Evolutionary conservation across 169 alveolate genomes (phyloP).

Genomic region (Cryptosporidium tyzzeri): DNA sequence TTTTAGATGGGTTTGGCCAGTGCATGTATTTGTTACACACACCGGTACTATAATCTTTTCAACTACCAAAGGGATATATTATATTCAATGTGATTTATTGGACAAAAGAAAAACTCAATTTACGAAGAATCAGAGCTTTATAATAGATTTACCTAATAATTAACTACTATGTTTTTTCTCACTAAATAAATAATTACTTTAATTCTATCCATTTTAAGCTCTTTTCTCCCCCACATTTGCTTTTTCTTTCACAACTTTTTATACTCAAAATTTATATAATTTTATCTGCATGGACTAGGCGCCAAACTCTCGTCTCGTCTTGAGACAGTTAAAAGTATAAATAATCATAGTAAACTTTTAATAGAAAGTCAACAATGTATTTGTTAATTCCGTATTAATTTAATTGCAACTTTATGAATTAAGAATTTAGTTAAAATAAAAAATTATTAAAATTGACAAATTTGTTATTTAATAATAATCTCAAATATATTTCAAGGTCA

Average conservation of each 20-base stretch:
- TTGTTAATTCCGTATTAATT: neutral
- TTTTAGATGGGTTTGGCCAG: slow-evolving; percentile 74
- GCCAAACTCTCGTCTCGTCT: slow-evolving; percentile 63
- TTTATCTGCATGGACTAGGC: slow-evolving; percentile 18
- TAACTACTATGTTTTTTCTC: neutral
- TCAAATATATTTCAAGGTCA: slow-evolving; percentile 3
- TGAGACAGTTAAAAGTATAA: slow-evolving; percentile 31
- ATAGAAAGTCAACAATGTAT: neutral
- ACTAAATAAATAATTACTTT: neutral
- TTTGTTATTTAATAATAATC: neutral
- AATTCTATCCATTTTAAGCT: neutral
- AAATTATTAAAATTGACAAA: neutral
- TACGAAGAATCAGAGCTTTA: neutral
- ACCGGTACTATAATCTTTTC: slow-evolving; percentile 30
- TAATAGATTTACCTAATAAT: neutral
- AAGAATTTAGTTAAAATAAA: neutral
- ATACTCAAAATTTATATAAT: neutral
- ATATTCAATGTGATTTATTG: slow-evolving; percentile 20
- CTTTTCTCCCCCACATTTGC: neutral
- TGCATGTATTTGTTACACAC: slow-evolving; percentile 1
- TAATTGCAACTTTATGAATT: neutral
- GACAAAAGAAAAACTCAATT: neutral
- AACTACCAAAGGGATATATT: slow-evolving; percentile 15
- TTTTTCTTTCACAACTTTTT: neutral
- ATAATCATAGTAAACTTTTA: neutral